These are phyloP conservation scores for Epithemia pelagica DNA, from an alignment of 108 stramenopile species.

Conservation along the genomic window DNA sequence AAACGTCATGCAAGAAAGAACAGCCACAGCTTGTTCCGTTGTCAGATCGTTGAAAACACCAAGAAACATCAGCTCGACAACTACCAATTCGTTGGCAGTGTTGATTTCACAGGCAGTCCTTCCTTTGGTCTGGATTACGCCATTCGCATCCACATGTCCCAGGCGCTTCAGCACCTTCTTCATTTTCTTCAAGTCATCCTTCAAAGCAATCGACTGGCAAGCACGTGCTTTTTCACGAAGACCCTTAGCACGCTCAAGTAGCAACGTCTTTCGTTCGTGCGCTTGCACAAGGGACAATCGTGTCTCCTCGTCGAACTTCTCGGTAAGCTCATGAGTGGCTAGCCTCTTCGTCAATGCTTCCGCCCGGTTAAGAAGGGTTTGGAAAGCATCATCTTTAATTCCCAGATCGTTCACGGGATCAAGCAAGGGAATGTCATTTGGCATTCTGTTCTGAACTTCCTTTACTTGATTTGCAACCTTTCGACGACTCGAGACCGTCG, in stretches of 20 bases:
- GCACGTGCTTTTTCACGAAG: conserved; percentile 47
- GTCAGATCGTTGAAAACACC: conserved; percentile 94
- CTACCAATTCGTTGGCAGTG: conserved; percentile 94
- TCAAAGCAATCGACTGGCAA: conserved; percentile 52
- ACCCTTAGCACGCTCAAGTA: conserved; percentile 58
- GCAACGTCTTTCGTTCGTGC: conserved; percentile 57
- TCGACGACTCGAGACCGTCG: conserved; percentile 49
- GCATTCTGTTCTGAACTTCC: conserved; percentile 76
- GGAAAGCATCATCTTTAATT: conserved; percentile 67
- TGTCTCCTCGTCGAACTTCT: conserved; percentile 25
- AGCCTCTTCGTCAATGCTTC: conserved; percentile 55
- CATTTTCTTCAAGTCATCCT: conserved; percentile 88
- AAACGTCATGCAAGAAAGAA: conserved; percentile 89
- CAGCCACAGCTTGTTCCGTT: conserved; percentile 87
- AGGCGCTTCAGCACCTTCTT: conserved; percentile 90
- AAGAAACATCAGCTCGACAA: conserved; percentile 92
- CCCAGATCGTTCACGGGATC: conserved; percentile 90
- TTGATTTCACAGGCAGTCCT: conserved; percentile 98
- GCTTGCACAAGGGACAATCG: conserved; percentile 40
- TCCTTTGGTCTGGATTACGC: conserved; percentile 96
- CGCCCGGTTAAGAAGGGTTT: conserved; percentile 75
- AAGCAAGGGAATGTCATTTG: conserved; percentile 80
- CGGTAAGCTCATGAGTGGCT: conserved; percentile 34
- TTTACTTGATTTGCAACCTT: conserved; percentile 54
- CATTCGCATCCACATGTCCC: conserved; percentile 89